Percentiles rank a stretch among this genome's conserved stretches.
Evolutionary conservation across 495 filamentous ascomycete species (phyloP).

Genomic region (Parmelia sp.): DNA sequence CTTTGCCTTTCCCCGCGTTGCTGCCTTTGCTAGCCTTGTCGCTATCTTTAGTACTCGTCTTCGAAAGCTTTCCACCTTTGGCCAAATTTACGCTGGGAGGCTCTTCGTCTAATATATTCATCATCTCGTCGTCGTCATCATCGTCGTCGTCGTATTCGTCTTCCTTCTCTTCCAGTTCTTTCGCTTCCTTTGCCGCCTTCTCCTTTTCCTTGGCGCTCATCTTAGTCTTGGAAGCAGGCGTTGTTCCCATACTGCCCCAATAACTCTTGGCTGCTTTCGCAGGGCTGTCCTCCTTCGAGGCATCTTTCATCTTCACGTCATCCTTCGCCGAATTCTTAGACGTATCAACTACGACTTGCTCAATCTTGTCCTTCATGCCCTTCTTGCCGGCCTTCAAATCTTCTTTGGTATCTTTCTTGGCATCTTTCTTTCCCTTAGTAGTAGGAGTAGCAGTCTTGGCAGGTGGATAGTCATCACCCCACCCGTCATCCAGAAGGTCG

Average conservation of each 20-base stretch:
- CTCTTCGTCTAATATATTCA: constrained; percentile 19
- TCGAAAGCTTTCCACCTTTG: constrained; percentile 24
- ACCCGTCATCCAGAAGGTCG: constrained; percentile 32
- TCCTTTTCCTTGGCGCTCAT: constrained; percentile 37
- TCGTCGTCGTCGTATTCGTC: constrained; percentile 24
- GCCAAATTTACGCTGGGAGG: constrained; percentile 20
- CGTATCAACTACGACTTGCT: constrained; percentile 27
- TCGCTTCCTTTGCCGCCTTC: constrained; percentile 31
- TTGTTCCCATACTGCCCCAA: constrained; percentile 41
- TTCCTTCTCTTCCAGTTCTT: constrained; percentile 26
- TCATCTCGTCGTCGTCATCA: constrained; percentile 20
- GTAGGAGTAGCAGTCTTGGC: constrained; percentile 32
- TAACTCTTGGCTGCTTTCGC: constrained; percentile 39
- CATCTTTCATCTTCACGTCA: constrained; percentile 19
- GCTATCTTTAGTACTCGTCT: constrained; percentile 28
- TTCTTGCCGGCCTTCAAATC: constrained; percentile 24
- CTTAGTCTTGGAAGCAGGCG: constrained; percentile 35
- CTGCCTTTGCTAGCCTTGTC: constrained; percentile 21
- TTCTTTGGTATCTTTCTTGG: constrained; percentile 29
- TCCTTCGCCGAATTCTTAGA: constrained; percentile 19
- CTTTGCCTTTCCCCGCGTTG: constrained; percentile 14
- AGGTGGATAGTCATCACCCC: constrained; percentile 35
- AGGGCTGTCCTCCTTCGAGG: constrained; percentile 29
- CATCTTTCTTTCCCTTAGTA: constrained; percentile 30
- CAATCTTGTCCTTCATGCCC: constrained; percentile 18